phyloP scores from a whole-genome alignment of 2,329 filamentous ascomycete genomes.

The Fusarium lyarnte region DNA sequence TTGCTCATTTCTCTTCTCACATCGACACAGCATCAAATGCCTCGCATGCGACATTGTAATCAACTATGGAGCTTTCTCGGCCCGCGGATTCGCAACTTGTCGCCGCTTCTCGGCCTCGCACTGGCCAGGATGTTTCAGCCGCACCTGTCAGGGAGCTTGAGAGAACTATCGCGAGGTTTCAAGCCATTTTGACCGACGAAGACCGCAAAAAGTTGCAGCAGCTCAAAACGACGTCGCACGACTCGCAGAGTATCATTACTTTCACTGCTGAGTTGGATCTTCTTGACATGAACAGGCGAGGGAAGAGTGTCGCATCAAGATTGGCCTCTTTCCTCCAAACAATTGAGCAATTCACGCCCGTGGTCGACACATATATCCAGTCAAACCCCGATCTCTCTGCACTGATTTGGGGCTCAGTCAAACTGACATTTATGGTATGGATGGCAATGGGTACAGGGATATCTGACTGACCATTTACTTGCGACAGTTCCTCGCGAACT shows the following conservation, averaged over 20 bases:
- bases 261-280: slow-evolving; percentile 23
- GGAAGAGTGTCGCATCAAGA: slow-evolving; percentile 20
- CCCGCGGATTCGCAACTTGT: rapidly evolving
- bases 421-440: background rate
- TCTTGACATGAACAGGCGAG: background rate
- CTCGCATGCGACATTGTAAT: rapidly evolving
- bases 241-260: slow-evolving; percentile 21
- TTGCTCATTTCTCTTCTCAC: rapidly evolving
- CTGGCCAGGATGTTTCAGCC: background rate
- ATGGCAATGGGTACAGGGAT: rapidly evolving
- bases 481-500: slow-evolving; percentile 15
- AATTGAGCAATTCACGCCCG: slow-evolving; percentile 17
- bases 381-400: slow-evolving; percentile 18
- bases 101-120: background rate
- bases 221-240: background rate
- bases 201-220: slow-evolving; percentile 18
- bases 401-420: slow-evolving; percentile 17
- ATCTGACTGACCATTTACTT: too few relatives aligned
- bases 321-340: slow-evolving; percentile 23
- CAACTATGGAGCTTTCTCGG: background rate
- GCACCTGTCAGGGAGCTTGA: background rate
- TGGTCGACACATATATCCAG: slow-evolving; percentile 12
- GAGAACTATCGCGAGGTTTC: slow-evolving; percentile 1
- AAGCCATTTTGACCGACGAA: slow-evolving; percentile 9
- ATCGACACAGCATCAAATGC: rapidly evolving